Evolutionary conservation across 441 rosid genomes (phyloP).

Genomic region (Dalechampia spathulata): DNA sequence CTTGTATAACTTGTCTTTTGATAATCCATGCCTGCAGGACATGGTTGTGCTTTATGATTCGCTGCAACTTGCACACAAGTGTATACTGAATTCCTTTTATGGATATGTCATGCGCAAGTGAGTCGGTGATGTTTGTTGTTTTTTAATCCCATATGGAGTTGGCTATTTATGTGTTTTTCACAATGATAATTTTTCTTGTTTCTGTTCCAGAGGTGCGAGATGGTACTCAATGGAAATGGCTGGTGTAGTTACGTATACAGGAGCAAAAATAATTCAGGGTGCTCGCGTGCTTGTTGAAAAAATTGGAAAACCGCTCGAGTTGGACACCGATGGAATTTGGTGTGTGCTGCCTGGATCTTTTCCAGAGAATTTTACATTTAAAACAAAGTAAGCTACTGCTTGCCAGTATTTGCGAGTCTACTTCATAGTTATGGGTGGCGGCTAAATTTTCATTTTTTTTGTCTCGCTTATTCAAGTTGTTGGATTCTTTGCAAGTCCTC

Average conservation of each 20-base stretch:
- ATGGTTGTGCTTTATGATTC: slow-evolving; percentile 99
- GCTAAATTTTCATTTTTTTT: not conserved
- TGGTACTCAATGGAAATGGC: slow-evolving; percentile 99
- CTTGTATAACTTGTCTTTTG: slow-evolving; percentile 16
- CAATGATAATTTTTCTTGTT: slow-evolving; percentile 22
- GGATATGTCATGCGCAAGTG: slow-evolving; percentile 99
- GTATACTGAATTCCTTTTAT: slow-evolving; percentile 96
- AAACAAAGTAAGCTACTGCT: slow-evolving; percentile 64
- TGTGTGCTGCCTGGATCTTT: slow-evolving; percentile 94
- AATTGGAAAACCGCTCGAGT: slow-evolving; percentile 98
- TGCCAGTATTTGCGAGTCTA: slow-evolving; percentile 10
- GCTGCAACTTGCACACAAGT: slow-evolving; percentile 97
- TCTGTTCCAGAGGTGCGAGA: slow-evolving; percentile 86
- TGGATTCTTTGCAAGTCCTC: not conserved
- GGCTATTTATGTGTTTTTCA: slow-evolving; percentile 15
- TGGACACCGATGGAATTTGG: slow-evolving; percentile 99
- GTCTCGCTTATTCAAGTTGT: slow-evolving; percentile 1
- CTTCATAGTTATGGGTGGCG: not conserved
- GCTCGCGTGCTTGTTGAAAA: slow-evolving; percentile 92
- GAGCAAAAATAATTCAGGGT: slow-evolving; percentile 98
- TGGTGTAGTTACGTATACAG: slow-evolving; percentile 98
- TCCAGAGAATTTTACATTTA: slow-evolving; percentile 95
- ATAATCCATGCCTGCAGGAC: slow-evolving; percentile 53
- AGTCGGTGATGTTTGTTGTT: slow-evolving; percentile 28
- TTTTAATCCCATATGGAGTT: slow-evolving; percentile 10